These are phyloP conservation scores for Cytospora leucostoma DNA, from an alignment of 2,329 filamentous ascomycete species.

Conservation along the genomic window DNA sequence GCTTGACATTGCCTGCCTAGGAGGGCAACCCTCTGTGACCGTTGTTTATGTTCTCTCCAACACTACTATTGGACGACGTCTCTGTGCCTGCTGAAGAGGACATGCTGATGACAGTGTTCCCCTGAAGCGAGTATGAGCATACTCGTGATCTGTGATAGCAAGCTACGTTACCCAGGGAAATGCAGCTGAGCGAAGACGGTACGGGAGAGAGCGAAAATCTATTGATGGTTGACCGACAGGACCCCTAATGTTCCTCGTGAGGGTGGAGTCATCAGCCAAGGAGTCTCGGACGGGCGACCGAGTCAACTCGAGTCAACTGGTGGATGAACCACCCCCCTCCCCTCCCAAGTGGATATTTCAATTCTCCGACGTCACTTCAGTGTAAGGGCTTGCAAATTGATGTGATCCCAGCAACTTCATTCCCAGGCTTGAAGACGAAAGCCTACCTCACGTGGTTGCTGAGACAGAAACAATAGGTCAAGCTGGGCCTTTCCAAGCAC, in stretches of 20 bases:
- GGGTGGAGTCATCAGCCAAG: too few relatives aligned
- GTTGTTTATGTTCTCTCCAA: background rate
- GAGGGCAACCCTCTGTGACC: background rate
- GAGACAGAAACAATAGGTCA: background rate
- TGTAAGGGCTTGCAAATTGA: too few relatives aligned
- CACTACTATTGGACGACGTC: too few relatives aligned
- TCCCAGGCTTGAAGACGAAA: background rate
- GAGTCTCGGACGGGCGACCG: too few relatives aligned
- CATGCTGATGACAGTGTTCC: too few relatives aligned
- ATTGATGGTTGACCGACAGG: background rate
- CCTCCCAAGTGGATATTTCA: too few relatives aligned
- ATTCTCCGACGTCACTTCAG: too few relatives aligned
- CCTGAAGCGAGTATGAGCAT: background rate
- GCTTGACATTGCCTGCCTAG: background rate
- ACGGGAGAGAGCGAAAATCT: background rate
- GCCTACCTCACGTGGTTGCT: background rate
- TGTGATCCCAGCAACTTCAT: background rate
- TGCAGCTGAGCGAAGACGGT: too few relatives aligned
- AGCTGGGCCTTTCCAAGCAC: background rate
- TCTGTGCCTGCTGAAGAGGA: too few relatives aligned
- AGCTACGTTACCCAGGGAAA: too few relatives aligned
- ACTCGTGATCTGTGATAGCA: background rate
- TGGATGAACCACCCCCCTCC: too few relatives aligned
- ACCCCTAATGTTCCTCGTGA: background rate
- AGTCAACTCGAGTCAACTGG: too few relatives aligned